Base-by-base conservation (phyloP, 805 yeast genomes). In the Metschnikowia drakensbergensis region DNA sequence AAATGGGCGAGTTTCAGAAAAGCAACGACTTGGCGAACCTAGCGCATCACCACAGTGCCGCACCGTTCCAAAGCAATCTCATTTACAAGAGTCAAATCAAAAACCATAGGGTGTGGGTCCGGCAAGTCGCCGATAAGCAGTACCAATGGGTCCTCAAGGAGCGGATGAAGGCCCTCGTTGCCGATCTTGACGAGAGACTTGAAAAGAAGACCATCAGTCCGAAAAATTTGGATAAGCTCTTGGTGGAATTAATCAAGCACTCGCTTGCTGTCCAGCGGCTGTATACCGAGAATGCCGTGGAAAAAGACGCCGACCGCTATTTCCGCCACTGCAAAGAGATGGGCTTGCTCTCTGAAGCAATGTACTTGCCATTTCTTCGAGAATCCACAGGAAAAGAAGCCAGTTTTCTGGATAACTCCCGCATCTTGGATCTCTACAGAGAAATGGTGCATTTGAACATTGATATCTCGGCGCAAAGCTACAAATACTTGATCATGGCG, bases 21-120 rank as follows among this genome's bases (percentile, higher is more conserved):
- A 78, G 77, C 1, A 72, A 72, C 41, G 53, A 51, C 8, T 44
- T 65, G 30, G 58, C 69, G 7, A 55, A 49, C 27, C 61, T 64
- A 34, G 74, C 72, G 2, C 75, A 71, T 39, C 46, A 44, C n/a
- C 38, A 47, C 0, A 61, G 69, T 5, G 44, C 48, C 3, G 62
- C 62, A 17, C 74, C 75, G 13, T 67, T 63, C 37, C 57, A 57
- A 11, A 60, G 61, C 52, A 55, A 66, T 3, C 57, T 53, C 5
- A 55, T 71, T 4, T 63, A 57, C 51, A 53, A 57, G 13, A 53
- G 50, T 1, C 74, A 72, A 45, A 47, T 69, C 32, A 59, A 56
- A 43, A 69, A 68, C 43, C 64, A 61, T 48, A 47, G 66, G 13
- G 47, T 49, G 29, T 72, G 76, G 76, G 47, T 45, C 30, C 47